Evolutionary conservation across 192 early-diverging fungal species (phyloP).

Genomic region (Entophlyctis luteolus): DNA sequence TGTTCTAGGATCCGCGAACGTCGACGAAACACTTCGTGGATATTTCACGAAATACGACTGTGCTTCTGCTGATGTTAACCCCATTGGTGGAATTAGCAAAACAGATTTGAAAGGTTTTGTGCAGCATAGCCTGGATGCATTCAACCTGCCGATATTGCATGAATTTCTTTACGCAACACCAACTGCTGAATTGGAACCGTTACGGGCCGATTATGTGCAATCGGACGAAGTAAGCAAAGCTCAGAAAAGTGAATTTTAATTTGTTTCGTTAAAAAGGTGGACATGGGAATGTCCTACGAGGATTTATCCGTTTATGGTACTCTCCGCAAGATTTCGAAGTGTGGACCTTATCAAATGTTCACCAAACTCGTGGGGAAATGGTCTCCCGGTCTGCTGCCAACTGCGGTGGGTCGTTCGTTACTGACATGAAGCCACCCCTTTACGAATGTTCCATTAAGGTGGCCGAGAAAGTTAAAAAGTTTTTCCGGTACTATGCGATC

Average conservation of each 20-base stretch:
- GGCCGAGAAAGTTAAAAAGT: constrained; percentile 88
- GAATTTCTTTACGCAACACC: constrained; percentile 79
- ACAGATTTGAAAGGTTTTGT: constrained; percentile 82
- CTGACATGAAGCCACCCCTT: not conserved
- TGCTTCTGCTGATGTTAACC: constrained; percentile 93
- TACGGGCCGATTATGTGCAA: constrained; percentile 77
- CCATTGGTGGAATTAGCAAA: constrained; percentile 93
- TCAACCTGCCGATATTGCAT: constrained; percentile 64
- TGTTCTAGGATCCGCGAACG: constrained; percentile 94
- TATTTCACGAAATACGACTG: constrained; percentile 99
- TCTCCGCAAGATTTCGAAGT: constrained; percentile 79
- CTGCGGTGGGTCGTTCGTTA: constrained; percentile 45
- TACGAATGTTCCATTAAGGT: constrained; percentile 48
- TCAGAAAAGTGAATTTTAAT: not conserved
- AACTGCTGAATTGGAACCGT: constrained; percentile 94
- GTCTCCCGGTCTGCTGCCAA: constrained; percentile 57
- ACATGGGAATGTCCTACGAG: constrained; percentile 98
- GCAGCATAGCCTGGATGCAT: constrained; percentile 54
- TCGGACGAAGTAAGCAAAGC: constrained; percentile 68
- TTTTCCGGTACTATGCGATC: constrained; percentile 95
- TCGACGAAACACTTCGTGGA: constrained; percentile 93
- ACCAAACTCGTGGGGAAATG: constrained; percentile 78
- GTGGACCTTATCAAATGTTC: constrained; percentile 95
- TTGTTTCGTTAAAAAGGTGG: constrained; percentile 42
- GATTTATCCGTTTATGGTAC: constrained; percentile 89